phyloP scores from a whole-genome alignment of 2,329 filamentous ascomycete species.

The Neobulgaria alba region DNA sequence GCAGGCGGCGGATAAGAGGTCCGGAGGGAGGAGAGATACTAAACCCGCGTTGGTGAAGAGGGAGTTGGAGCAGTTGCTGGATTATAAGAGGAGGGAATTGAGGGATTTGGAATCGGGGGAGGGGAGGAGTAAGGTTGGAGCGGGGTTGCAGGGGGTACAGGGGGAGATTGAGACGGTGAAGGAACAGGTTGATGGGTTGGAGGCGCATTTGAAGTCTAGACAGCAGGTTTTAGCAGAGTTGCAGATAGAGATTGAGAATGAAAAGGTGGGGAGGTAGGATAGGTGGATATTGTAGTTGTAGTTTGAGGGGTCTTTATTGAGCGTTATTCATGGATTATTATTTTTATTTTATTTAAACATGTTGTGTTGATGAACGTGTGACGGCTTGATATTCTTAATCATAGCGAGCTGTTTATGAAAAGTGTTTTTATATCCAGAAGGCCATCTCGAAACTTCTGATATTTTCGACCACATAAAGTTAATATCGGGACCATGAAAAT shows the following conservation, averaged over 20 bases:
- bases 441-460: no score
- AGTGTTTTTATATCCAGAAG: no score
- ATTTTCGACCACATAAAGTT: no score
- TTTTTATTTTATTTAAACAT: no score
- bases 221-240: conserved; percentile 70
- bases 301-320: no score
- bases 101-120: conserved; percentile 66
- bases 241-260: conserved; percentile 75
- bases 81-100: conserved; percentile 83
- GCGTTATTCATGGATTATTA: no score
- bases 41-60: conserved; percentile 90
- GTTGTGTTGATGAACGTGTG: no score
- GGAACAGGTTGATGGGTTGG: conserved; percentile 88
- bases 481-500: no score
- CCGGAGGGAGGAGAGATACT: conserved; percentile 58
- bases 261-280: conserved; percentile 56
- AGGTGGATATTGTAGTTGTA: no score
- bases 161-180: conserved; percentile 86
- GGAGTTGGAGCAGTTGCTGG: conserved; percentile 85
- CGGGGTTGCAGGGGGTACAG: conserved; percentile 64
- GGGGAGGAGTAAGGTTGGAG: conserved; percentile 59
- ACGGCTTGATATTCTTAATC: no score
- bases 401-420: no score
- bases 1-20: conserved; percentile 56
- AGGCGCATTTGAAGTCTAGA: conserved; percentile 69